phyloP scores from a whole-genome alignment of 441 rosid species.

The Croton setiger region DNA sequence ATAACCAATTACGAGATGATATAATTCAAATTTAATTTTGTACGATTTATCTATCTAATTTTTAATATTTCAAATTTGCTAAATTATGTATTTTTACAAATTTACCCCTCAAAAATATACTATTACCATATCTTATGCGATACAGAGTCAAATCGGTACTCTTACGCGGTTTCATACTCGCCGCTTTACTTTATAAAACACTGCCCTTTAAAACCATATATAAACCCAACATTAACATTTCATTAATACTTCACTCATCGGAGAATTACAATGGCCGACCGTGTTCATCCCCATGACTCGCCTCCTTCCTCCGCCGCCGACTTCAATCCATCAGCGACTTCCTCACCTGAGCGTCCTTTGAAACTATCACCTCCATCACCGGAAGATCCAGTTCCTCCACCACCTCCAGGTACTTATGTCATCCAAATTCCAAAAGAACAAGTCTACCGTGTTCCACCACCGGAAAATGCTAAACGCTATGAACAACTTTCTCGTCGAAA shows the following conservation, averaged over 20 bases:
- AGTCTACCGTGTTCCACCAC: slow-evolving; percentile 78
- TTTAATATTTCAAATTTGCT: too few relatives aligned
- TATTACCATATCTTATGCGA: not conserved
- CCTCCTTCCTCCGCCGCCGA: slow-evolving; percentile 18
- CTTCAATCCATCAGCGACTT: not conserved
- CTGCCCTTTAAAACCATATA: not conserved
- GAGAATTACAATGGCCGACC: slow-evolving; percentile 28
- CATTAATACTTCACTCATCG: not conserved
- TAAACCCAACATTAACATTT: not conserved
- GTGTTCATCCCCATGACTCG: slow-evolving; percentile 32
- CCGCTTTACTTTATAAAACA: not conserved
- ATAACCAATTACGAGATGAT: too few relatives aligned
- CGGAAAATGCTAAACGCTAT: slow-evolving; percentile 58
- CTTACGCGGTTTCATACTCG: not conserved
- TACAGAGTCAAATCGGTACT: not conserved
- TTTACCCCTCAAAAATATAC: too few relatives aligned
- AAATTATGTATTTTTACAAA: too few relatives aligned
- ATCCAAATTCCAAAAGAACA: slow-evolving; percentile 85
- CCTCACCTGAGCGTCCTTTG: not conserved
- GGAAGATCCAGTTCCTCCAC: slow-evolving; percentile 27
- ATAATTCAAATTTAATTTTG: too few relatives aligned
- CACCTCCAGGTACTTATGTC: slow-evolving; percentile 69
- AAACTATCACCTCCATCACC: slow-evolving; percentile 14
- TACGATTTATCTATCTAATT: too few relatives aligned
- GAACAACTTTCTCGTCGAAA: slow-evolving; percentile 44